Evolutionary conservation across 768 basidiomycete species (phyloP).

Genomic region (Tephrocybe sp.): DNA sequence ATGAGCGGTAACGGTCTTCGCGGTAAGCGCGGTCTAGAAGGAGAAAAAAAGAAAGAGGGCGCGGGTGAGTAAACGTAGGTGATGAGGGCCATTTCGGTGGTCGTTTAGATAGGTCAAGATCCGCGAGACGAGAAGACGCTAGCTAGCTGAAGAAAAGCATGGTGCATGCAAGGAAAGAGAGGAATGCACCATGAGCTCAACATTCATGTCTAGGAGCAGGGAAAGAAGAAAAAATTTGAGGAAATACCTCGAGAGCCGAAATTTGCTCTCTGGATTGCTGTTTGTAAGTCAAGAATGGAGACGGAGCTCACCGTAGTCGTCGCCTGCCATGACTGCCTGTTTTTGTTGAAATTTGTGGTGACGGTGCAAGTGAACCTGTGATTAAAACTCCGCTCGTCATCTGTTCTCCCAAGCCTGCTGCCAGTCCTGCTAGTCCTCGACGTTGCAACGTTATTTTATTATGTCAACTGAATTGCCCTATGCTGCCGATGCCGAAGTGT

Average conservation of each 20-base stretch:
- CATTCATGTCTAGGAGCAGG: conserved; percentile 36
- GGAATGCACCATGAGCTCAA: conserved; percentile 68
- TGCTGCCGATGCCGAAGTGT: conserved; percentile 91
- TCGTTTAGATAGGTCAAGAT: conserved; percentile 32
- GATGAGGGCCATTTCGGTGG: conserved; percentile 34
- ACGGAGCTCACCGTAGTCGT: conserved; percentile 54
- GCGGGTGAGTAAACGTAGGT: conserved; percentile 49
- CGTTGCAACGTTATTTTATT: conserved; percentile 4
- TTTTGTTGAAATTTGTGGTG: conserved; percentile 23
- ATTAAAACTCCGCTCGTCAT: conserved; percentile 39
- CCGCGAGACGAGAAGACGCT: conserved; percentile 36
- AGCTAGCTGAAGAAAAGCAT: conserved; percentile 69
- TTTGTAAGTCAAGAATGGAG: conserved; percentile 21
- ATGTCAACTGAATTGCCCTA: conserved; percentile 84
- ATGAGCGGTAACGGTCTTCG: conserved; percentile 67
- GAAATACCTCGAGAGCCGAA: conserved; percentile 23
- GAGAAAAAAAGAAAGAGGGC: conserved; percentile 42
- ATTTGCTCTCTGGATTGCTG: conserved; percentile 3
- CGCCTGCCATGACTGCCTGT: conserved; percentile 39
- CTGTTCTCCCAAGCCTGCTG: background rate
- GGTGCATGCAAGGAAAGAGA: conserved; percentile 55
- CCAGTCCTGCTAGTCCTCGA: too few species aligned
- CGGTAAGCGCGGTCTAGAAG: conserved; percentile 60
- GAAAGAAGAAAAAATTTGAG: conserved; percentile 32
- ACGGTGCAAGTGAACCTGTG: conserved; percentile 16